These are phyloP conservation scores for Echium plantagineum DNA, from an alignment of 257 asterid species.

Conservation along the genomic window DNA sequence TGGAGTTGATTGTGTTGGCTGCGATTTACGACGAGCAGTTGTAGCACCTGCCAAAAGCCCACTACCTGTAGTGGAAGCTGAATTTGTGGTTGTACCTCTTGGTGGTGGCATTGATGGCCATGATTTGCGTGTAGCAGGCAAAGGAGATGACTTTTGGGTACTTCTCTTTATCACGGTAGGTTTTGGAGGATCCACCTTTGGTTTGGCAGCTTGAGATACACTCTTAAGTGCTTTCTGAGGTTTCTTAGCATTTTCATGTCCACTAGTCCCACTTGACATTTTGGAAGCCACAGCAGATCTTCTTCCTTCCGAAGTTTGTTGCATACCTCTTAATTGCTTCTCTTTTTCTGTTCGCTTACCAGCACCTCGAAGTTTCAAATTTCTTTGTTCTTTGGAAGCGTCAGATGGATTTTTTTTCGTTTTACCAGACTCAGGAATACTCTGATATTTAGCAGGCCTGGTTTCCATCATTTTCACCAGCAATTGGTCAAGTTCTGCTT, in stretches of 20 bases:
- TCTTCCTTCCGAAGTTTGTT: constrained; percentile 40
- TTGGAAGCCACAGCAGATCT: constrained; percentile 37
- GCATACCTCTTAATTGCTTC: constrained; percentile 37
- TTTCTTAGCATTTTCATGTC: constrained; percentile 35
- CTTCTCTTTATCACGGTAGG: constrained; percentile 44
- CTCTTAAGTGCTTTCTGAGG: constrained; percentile 45
- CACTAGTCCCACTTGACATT: constrained; percentile 37
- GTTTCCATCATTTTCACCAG: constrained; percentile 88
- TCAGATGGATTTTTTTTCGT: constrained; percentile 45
- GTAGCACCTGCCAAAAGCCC: constrained; percentile 30
- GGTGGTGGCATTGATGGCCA: constrained; percentile 77
- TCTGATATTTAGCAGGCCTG: constrained; percentile 48
- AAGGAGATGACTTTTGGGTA: constrained; percentile 39
- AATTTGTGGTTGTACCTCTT: constrained; percentile 46
- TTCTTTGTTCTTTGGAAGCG: constrained; percentile 66
- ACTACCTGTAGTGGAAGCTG: constrained; percentile 42
- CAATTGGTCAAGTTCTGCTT: constrained; percentile 80
- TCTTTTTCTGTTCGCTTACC: constrained; percentile 47
- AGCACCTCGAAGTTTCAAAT: constrained; percentile 55
- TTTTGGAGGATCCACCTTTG: constrained; percentile 44
- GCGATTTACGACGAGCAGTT: constrained; percentile 57
- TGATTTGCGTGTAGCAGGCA: constrained; percentile 75
- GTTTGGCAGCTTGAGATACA: constrained; percentile 37
- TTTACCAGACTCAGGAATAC: constrained; percentile 31
- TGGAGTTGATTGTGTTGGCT: constrained; percentile 42